Conservation (phyloP, 2,329 filamentous ascomycete genomes). For the Tolypocladium tundrense region DNA sequence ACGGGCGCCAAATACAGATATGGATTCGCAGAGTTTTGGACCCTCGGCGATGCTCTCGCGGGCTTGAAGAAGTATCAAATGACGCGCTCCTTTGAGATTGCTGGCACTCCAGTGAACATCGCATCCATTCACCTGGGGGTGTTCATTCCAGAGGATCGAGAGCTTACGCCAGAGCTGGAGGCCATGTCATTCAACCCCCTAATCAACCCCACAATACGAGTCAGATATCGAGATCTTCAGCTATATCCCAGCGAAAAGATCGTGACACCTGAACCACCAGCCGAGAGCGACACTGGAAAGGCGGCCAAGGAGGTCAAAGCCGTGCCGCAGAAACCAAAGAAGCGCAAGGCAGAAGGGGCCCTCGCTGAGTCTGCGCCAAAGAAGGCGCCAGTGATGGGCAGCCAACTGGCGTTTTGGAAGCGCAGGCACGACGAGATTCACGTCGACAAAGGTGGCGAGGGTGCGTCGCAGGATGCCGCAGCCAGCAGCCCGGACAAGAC, state of each 20-base stretch:
- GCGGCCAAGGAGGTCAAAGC: conserved; percentile 13
- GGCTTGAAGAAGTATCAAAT: conserved; percentile 63
- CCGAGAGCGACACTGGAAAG: conserved; percentile 17
- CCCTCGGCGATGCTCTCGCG: conserved; percentile 63
- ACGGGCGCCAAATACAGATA: conserved; percentile 69
- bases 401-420: conserved; percentile 34
- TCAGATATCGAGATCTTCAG: conserved; percentile 68
- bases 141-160: conserved; percentile 63
- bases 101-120: conserved; percentile 58
- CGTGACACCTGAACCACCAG: conserved; percentile 42
- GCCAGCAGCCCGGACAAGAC: background rate
- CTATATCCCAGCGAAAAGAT: conserved; percentile 59
- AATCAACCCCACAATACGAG: conserved; percentile 54
- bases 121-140: conserved; percentile 78
- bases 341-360: conserved; percentile 39
- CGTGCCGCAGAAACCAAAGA: conserved; percentile 35
- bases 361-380: conserved; percentile 19
- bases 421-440: conserved; percentile 31
- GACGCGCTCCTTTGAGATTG: conserved; percentile 67
- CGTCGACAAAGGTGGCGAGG: conserved; percentile 6
- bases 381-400: conserved; percentile 29
- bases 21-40: conserved; percentile 76
- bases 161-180: conserved; percentile 41
- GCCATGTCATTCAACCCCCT: conserved; percentile 60
- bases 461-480: background rate